phyloP scores from a whole-genome alignment of 768 basidiomycete species.

The Phaeotremella skinneri region DNA sequence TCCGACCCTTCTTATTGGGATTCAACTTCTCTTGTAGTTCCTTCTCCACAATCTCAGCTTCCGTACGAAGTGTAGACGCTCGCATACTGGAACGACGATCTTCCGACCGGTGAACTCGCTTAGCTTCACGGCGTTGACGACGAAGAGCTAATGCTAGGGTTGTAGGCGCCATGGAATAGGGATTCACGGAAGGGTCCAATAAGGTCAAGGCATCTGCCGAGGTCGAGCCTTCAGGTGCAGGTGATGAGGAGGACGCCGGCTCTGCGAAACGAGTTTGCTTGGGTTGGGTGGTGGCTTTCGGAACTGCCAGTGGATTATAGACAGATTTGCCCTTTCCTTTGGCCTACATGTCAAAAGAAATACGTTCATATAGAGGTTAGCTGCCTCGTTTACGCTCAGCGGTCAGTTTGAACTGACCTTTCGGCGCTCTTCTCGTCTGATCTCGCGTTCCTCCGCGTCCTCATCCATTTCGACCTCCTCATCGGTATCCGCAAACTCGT shows the following conservation, averaged over 20 bases:
- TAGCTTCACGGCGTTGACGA: slow-evolving; percentile 38
- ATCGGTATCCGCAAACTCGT: slow-evolving; percentile 50
- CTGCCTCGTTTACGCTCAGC: neutral
- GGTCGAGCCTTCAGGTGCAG: neutral
- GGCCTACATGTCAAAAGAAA: slow-evolving; percentile 17
- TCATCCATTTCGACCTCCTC: slow-evolving; percentile 48
- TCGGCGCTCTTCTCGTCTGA: slow-evolving; percentile 33
- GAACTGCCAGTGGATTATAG: slow-evolving; percentile 30
- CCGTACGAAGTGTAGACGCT: slow-evolving; percentile 40
- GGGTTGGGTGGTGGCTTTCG: neutral
- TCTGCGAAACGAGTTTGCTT: slow-evolving; percentile 19
- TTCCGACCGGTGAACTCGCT: slow-evolving; percentile 32
- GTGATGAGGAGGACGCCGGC: slow-evolving; percentile 4
- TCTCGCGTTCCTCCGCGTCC: slow-evolving; percentile 35
- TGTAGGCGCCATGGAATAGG: slow-evolving; percentile 35
- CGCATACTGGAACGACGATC: slow-evolving; percentile 35
- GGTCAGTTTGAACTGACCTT: slow-evolving; percentile 26
- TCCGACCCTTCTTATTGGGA: slow-evolving; percentile 23
- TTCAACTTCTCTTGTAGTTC: slow-evolving; percentile 25
- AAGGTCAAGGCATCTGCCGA: neutral
- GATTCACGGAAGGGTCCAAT: slow-evolving; percentile 29
- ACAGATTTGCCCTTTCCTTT: slow-evolving; percentile 41
- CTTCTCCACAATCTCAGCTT: slow-evolving; percentile 33
- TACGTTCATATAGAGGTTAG: neutral
- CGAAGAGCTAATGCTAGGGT: slow-evolving; percentile 39